Conservation (phyloP, 192 early-diverging fungal genomes). For the Spinellus fusiger region DNA sequence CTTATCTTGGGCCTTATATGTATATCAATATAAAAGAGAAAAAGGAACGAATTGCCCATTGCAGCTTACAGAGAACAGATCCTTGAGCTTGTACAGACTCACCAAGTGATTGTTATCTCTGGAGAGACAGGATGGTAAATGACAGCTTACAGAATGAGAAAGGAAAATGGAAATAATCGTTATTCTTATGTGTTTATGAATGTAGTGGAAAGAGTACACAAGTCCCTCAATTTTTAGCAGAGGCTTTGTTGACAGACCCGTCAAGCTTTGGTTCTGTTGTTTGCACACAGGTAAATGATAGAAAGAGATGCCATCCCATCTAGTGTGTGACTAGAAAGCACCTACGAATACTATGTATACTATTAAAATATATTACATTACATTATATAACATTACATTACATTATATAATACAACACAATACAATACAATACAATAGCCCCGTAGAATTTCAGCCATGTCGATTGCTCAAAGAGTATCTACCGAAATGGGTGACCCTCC, state of each 20-base stretch:
- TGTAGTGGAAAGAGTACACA: slow-evolving; percentile 69
- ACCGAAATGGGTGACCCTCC: slow-evolving; percentile 62
- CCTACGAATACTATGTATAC: slow-evolving; percentile 26
- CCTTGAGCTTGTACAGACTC: slow-evolving; percentile 31
- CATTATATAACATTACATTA: too few relatives aligned
- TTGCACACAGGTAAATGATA: slow-evolving; percentile 53
- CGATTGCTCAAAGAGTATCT: slow-evolving; percentile 72
- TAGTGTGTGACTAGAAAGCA: too few relatives aligned
- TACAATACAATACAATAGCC: slow-evolving; percentile 34
- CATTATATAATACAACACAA: too few relatives aligned
- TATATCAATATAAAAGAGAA: slow-evolving; percentile 14
- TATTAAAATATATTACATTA: too few relatives aligned
- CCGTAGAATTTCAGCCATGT: slow-evolving; percentile 73
- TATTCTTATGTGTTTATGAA: slow-evolving; percentile 3
- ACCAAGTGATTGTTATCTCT: slow-evolving; percentile 67
- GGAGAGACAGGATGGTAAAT: slow-evolving; percentile 73
- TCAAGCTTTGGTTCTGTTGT: slow-evolving; percentile 36
- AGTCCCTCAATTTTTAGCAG: slow-evolving; percentile 73
- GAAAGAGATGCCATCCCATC: too few relatives aligned
- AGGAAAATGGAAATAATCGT: background rate
- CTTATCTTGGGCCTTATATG: too few relatives aligned
- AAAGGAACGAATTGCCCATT: slow-evolving; percentile 58
- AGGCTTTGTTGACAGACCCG: slow-evolving; percentile 40
- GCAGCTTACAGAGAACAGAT: slow-evolving; percentile 52
- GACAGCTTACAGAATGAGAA: too few relatives aligned